phyloP scores from a whole-genome alignment of 1,139 yeast genomes.

The Sporopachydermia cereana region DNA sequence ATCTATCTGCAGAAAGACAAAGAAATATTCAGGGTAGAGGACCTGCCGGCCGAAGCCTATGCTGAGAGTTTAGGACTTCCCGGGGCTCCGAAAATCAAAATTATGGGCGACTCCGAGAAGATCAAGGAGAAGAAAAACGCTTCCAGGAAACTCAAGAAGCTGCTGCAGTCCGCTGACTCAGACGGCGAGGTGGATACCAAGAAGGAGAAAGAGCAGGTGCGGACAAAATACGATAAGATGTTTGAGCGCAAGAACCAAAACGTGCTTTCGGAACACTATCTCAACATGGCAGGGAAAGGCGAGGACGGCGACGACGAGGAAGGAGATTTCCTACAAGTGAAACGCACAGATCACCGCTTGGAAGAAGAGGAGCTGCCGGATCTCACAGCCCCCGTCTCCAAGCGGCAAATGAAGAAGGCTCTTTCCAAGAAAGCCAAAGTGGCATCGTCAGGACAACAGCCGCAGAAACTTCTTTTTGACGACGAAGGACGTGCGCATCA shows the following conservation, averaged over 20 bases:
- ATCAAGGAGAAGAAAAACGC: constrained; percentile 72
- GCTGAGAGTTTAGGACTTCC: constrained; percentile 89
- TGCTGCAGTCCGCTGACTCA: constrained; percentile 52
- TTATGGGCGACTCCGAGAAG: constrained; percentile 38
- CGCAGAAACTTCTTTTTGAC: constrained; percentile 76
- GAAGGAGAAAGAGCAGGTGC: constrained; percentile 31
- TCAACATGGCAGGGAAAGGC: constrained; percentile 41
- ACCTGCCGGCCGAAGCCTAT: constrained; percentile 67
- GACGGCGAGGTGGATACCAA: constrained; percentile 23
- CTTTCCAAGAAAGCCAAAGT: constrained; percentile 73
- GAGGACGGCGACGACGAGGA: constrained; percentile 35
- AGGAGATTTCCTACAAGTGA: constrained; percentile 75
- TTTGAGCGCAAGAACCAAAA: constrained; percentile 91
- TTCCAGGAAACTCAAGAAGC: constrained; percentile 52
- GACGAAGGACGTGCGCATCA: constrained; percentile 92
- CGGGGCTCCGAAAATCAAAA: constrained; percentile 88
- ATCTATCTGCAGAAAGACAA: constrained; percentile 81
- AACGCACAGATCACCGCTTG: constrained; percentile 62
- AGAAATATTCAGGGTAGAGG: constrained; percentile 66
- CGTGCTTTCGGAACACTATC: constrained; percentile 79
- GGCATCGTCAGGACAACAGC: constrained; percentile 50
- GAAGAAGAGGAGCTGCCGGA: constrained; percentile 56
- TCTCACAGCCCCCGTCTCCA: constrained; percentile 53
- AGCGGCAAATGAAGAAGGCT: constrained; percentile 80
- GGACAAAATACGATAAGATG: constrained; percentile 92